These are phyloP conservation scores for Ophiostoma sp. DNA, from an alignment of 2,329 filamentous ascomycete species.

Conservation along the genomic window DNA sequence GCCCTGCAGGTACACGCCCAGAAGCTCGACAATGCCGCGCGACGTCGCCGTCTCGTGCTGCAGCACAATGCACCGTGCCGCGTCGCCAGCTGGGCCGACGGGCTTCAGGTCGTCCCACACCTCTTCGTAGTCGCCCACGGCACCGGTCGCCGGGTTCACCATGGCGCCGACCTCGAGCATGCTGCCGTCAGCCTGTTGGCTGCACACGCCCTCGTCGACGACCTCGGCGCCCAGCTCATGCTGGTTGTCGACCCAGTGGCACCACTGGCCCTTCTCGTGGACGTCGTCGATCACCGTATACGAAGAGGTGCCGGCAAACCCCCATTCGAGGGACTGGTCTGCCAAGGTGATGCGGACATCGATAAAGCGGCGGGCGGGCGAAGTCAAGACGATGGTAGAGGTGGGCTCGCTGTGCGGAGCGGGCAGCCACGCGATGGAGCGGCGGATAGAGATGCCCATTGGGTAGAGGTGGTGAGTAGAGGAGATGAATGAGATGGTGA, in stretches of 20 bases:
- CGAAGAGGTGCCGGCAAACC: conserved; percentile 53
- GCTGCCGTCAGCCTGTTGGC: conserved; percentile 37
- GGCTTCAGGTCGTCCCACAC: conserved; percentile 48
- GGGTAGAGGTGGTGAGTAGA: neutral
- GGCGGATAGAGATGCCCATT: conserved; percentile 52
- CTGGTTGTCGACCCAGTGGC: conserved; percentile 57
- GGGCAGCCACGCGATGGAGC: conserved; percentile 55
- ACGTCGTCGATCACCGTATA: conserved; percentile 30
- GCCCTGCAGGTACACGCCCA: conserved; percentile 54
- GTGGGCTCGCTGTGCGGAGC: conserved; percentile 53
- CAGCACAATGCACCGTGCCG: conserved; percentile 38
- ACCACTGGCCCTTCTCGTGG: conserved; percentile 42
- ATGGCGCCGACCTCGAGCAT: conserved; percentile 55
- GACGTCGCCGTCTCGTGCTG: conserved; percentile 34
- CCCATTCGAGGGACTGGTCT: conserved; percentile 52
- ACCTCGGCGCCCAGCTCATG: conserved; percentile 35
- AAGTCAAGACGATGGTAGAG: conserved; percentile 59
- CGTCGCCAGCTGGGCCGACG: conserved; percentile 20
- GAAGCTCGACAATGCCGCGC: conserved; percentile 47
- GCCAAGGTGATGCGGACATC: conserved; percentile 49
- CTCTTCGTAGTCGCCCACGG: conserved; percentile 57
- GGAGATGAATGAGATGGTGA: neutral
- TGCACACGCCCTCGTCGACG: conserved; percentile 54
- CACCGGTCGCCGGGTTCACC: conserved; percentile 51
- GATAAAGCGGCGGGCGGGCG: conserved; percentile 51